A percentile compares a stretch with the other conserved stretches of the same genome.
Evolutionary conservation across 805 yeast species (phyloP).

Genomic region (Zygosaccharomyces gambellarensis): DNA sequence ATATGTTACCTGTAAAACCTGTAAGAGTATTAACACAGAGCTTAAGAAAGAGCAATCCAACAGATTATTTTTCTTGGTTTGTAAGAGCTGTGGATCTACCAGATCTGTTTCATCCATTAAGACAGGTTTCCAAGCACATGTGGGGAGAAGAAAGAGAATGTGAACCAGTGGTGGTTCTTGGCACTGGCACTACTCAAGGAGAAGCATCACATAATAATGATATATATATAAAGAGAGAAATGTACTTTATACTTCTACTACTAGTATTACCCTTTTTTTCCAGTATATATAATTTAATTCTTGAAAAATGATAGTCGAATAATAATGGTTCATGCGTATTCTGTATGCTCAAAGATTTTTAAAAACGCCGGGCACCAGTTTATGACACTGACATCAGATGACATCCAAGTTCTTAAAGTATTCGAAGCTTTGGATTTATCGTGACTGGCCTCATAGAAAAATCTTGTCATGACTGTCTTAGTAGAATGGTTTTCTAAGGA

Average conservation of each 20-base stretch:
- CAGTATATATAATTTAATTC: conserved; percentile 23
- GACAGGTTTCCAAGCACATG: conserved; percentile 99
- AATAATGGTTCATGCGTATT: conserved; percentile 3
- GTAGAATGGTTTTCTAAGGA: conserved; percentile 31
- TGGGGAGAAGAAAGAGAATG: conserved; percentile 80
- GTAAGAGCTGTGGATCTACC: conserved; percentile 96
- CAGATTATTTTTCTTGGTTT: conserved; percentile 94
- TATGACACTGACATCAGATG: conserved; percentile 51
- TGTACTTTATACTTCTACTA: conserved; percentile 12
- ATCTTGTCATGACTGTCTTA: conserved; percentile 24
- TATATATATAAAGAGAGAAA: conserved; percentile 5
- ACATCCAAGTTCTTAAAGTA: conserved; percentile 47
- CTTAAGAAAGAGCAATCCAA: conserved; percentile 92
- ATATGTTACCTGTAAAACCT: conserved; percentile 97
- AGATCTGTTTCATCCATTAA: conserved; percentile 95
- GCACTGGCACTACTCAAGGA: not conserved
- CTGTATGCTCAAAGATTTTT: conserved; percentile 41
- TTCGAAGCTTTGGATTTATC: conserved; percentile 33
- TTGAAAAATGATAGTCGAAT: conserved; percentile 29
- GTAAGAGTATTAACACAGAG: conserved; percentile 96
- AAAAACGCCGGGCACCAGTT: conserved; percentile 67
- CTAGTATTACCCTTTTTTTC: not conserved
- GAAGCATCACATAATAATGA: conserved; percentile 3
- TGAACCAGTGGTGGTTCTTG: conserved; percentile 12
- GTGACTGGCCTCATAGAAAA: conserved; percentile 19